Evolutionary conservation across 345 rosid species (phyloP).

Genomic region (Aquilaria yunnanensis): DNA sequence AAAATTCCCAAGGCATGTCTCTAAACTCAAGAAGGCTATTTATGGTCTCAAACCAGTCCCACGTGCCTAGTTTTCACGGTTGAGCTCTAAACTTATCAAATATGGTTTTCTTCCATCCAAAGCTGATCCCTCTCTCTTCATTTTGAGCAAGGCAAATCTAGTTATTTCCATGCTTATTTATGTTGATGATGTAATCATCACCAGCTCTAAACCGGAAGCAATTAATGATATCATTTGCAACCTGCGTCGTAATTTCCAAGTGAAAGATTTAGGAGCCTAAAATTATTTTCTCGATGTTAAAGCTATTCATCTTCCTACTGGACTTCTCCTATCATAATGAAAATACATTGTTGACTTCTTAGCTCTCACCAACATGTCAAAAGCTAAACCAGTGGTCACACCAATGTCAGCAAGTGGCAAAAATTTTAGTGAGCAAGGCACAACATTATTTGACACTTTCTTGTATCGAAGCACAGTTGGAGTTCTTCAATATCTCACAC

Average conservation of each 20-base stretch:
- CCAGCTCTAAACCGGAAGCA: not conserved
- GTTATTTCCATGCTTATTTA: not conserved
- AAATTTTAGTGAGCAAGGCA: too few relatives aligned
- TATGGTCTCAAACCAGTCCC: conserved; percentile 1
- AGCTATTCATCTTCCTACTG: not conserved
- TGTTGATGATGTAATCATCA: not conserved
- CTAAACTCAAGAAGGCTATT: not conserved
- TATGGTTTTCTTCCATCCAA: not conserved
- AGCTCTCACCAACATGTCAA: not conserved
- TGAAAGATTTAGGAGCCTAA: not conserved
- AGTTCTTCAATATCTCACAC: not conserved
- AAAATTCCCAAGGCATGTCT: not conserved
- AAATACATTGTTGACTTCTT: not conserved
- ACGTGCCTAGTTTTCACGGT: not conserved
- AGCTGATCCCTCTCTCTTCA: not conserved
- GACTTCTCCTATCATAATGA: not conserved
- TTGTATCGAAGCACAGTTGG: not conserved
- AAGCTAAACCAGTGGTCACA: not conserved
- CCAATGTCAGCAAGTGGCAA: not conserved
- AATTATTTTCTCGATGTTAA: not conserved
- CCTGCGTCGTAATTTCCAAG: not conserved
- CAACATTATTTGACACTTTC: not conserved
- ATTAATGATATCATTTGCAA: not conserved
- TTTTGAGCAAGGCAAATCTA: not conserved
- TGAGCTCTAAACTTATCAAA: too few relatives aligned